These are phyloP conservation scores for Trypanosoma caninum DNA, from an alignment of 208 protist species.

Conservation along the genomic window DNA sequence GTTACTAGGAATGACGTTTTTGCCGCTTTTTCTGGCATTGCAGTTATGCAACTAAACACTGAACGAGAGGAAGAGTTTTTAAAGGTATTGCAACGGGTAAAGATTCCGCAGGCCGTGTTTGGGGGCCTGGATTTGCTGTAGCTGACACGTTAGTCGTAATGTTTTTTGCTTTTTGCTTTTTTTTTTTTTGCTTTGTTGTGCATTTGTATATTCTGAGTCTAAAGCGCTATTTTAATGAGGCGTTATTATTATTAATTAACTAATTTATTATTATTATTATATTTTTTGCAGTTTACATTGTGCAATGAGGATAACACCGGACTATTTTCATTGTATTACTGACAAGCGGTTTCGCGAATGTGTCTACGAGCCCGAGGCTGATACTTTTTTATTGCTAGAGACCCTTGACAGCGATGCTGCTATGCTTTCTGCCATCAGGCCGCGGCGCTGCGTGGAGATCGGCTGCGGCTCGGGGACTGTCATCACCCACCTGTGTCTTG, in stretches of 20 bases:
- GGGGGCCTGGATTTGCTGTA: conserved; percentile 16
- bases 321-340: conserved; percentile 83
- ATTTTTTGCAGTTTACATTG: too few species aligned
- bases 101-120: conserved; percentile 7
- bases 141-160: background rate
- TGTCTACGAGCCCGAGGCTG: conserved; percentile 89
- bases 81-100: conserved; percentile 2
- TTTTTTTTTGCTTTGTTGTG: background rate
- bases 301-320: conserved; percentile 40
- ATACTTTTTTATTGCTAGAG: conserved; percentile 86
- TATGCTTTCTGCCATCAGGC: conserved; percentile 30
- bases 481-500: conserved; percentile 56
- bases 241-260: too few species aligned
- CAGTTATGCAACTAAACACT: conserved; percentile 26
- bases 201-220: background rate
- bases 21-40: conserved; percentile 27
- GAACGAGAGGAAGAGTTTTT: conserved; percentile 6
- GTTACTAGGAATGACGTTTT: conserved; percentile 22
- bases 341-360: conserved; percentile 57
- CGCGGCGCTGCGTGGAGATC: conserved; percentile 66
- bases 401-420: conserved; percentile 57
- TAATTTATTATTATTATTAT: too few species aligned
- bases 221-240: background rate
- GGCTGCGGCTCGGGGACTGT: conserved; percentile 84
- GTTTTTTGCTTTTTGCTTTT: background rate